phyloP scores from a whole-genome alignment of 2,329 filamentous ascomycete genomes.

The Didymellaceae sp. region DNA sequence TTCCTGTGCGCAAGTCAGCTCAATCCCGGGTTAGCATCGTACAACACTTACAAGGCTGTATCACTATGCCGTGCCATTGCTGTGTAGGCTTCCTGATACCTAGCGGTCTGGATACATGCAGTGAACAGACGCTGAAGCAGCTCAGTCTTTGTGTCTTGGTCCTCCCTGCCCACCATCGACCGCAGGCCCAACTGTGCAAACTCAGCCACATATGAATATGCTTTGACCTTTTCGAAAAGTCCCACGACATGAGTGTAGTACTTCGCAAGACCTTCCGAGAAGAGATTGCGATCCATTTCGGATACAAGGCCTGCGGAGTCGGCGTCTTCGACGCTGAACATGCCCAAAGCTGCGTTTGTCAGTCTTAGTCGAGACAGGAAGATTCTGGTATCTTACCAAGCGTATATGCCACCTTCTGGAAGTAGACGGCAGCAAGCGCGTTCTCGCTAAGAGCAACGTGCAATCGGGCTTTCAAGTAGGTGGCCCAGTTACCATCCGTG shows the following conservation, averaged over 20 bases:
- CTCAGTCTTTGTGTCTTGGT: slow-evolving; percentile 44
- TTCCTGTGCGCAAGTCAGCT: slow-evolving; percentile 53
- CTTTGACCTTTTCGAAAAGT: slow-evolving; percentile 79
- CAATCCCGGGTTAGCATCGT: too few relatives aligned
- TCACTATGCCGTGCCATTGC: slow-evolving; percentile 77
- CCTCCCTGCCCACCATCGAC: slow-evolving; percentile 35
- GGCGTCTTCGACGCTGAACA: slow-evolving; percentile 45
- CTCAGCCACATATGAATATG: slow-evolving; percentile 81
- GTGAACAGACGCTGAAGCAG: slow-evolving; percentile 85
- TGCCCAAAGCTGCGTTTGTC: slow-evolving; percentile 38
- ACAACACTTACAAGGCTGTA: slow-evolving; percentile 60
- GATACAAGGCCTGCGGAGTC: slow-evolving; percentile 68
- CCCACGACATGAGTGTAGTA: slow-evolving; percentile 88
- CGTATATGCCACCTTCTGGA: slow-evolving; percentile 82
- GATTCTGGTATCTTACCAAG: slow-evolving; percentile 66
- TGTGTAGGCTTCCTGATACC: slow-evolving; percentile 83
- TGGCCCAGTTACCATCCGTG: slow-evolving; percentile 63
- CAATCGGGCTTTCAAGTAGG: slow-evolving; percentile 84
- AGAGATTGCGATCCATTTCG: slow-evolving; percentile 71
- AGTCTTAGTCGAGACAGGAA: slow-evolving; percentile 8
- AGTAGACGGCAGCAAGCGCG: slow-evolving; percentile 73
- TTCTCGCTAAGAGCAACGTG: slow-evolving; percentile 76
- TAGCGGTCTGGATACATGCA: slow-evolving; percentile 77
- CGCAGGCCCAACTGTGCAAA: slow-evolving; percentile 76
- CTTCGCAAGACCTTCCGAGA: slow-evolving; percentile 75